Evolutionary conservation across 2,329 filamentous ascomycete species (phyloP), one percentile per base, ranked within the genome.

Genomic region (Ophiostoma triangulosporum): DNA sequence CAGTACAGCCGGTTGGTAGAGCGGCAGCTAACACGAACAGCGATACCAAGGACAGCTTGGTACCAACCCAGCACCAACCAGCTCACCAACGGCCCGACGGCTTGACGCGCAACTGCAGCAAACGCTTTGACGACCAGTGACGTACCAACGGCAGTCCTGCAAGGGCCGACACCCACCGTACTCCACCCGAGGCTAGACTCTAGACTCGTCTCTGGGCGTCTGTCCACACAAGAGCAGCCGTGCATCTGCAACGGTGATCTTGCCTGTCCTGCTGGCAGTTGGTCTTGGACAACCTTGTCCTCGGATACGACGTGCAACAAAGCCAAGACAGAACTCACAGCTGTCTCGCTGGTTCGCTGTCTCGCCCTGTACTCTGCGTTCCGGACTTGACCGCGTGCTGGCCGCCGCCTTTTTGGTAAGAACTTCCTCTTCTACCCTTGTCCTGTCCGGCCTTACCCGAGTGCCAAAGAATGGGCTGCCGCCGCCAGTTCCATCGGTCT

Each of bases 241-340:
- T 36, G 32, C 48, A 32, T 48, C 32, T 29, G 31, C 51, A 53
- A 52, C 51, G 38, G 40, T 24, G 38, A 43, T 43, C 38, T 20
- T 20, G 35, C 38, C 15, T 43, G 38, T 26, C 38, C 20, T 43
- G 38, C 38, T 22, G 7, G 15, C 12, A 43, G 38, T 43, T 20
- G 22, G 38, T 24, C 38, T 20, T 20, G 38, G 24, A 43, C 38
- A 20, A 26, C 38, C n/a, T n/a, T n/a, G n/a, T n/a, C n/a, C 38
- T 43, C 38, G 38, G 38, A 43, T 43, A 43, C 38, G 38, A 43
- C 38, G 38, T 43, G 38, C 38, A 9, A 43, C 38, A 43, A 43
- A 43, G 38, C 38, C 35, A 24, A 43, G 38, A 43, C 38, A 43
- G 38, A 43, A 31, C 7, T 31, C 29, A 8, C 29, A n/a, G 9